Percentiles rank a stretch among this genome's conserved stretches.
These are phyloP conservation scores for Komagataella kurtzmanii DNA, from an alignment of 805 yeast species.

Conservation along the genomic window DNA sequence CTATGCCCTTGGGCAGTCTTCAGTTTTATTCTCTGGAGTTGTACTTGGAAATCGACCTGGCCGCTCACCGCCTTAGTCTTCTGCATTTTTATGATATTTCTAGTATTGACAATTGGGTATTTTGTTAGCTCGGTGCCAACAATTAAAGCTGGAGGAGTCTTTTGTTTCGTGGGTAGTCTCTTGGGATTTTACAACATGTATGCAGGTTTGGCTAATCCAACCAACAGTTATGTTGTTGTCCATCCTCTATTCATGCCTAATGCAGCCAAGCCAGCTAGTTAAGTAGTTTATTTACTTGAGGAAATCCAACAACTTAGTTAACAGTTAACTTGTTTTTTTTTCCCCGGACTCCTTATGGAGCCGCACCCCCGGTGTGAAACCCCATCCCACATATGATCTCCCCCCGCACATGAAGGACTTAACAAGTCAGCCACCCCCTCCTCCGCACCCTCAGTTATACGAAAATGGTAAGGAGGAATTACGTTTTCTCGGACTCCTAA, in stretches of 20 bases:
- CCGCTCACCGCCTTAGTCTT: conserved; percentile 25
- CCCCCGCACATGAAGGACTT: neutral
- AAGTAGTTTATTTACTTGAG: neutral
- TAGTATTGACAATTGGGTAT: conserved; percentile 29
- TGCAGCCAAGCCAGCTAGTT: conserved; percentile 8
- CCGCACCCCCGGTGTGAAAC: neutral
- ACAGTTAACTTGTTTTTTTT: neutral
- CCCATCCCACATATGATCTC: neutral
- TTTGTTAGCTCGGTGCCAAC: conserved; percentile 20
- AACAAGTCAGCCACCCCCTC: neutral
- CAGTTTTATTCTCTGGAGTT: conserved; percentile 28
- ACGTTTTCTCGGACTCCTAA: neutral
- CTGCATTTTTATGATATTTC: conserved; percentile 29
- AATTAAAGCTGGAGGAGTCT: conserved; percentile 33
- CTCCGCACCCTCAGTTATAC: neutral
- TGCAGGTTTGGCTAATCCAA: conserved; percentile 30
- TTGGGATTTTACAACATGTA: conserved; percentile 32
- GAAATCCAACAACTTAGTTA: neutral
- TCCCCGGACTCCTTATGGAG: neutral
- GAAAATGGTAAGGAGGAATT: neutral
- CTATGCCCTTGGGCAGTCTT: conserved; percentile 39
- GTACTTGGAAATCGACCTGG: conserved; percentile 35
- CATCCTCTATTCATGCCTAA: conserved; percentile 37
- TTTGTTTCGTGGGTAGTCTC: conserved; percentile 29
- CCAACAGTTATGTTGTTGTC: conserved; percentile 44